These are phyloP conservation scores for Apiospora malaysiana DNA, from an alignment of 2,329 filamentous ascomycete species.

Conservation along the genomic window DNA sequence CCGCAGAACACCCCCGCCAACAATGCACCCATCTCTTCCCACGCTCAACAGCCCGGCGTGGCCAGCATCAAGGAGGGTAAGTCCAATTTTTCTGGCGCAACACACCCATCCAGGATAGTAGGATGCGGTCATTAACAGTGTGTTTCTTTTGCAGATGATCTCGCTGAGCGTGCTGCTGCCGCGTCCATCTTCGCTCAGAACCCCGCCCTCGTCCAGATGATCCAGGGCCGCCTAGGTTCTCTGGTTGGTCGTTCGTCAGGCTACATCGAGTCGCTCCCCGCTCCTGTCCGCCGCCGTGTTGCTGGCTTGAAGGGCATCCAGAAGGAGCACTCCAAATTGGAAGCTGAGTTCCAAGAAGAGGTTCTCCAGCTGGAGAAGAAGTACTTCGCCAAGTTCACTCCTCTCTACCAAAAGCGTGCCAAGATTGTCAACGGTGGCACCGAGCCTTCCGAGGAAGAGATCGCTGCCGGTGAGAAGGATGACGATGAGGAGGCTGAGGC, in stretches of 20 bases:
- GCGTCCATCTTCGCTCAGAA: slow-evolving; percentile 96
- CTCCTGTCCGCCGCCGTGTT: slow-evolving; percentile 88
- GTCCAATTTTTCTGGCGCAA: slow-evolving; percentile 33
- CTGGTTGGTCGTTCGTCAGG: slow-evolving; percentile 95
- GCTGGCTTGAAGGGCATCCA: slow-evolving; percentile 96
- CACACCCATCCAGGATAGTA: neutral
- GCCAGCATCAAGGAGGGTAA: slow-evolving; percentile 97
- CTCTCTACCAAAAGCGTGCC: slow-evolving; percentile 93
- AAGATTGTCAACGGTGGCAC: slow-evolving; percentile 85
- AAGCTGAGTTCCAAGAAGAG: slow-evolving; percentile 98
- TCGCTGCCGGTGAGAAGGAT: slow-evolving; percentile 84
- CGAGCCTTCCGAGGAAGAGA: slow-evolving; percentile 87
- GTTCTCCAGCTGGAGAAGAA: slow-evolving; percentile 98
- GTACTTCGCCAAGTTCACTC: slow-evolving; percentile 98
- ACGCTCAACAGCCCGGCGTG: slow-evolving; percentile 93
- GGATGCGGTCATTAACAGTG: slow-evolving; percentile 29
- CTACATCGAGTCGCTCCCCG: slow-evolving; percentile 95
- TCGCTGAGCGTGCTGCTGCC: slow-evolving; percentile 79
- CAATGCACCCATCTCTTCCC: slow-evolving; percentile 96
- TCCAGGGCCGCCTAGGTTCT: slow-evolving; percentile 92
- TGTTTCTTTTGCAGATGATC: slow-evolving; percentile 71
- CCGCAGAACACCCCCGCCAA: slow-evolving; percentile 97
- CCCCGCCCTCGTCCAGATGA: slow-evolving; percentile 93
- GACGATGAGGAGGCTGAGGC: slow-evolving; percentile 72
- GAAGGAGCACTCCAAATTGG: slow-evolving; percentile 97